phyloP scores from a whole-genome alignment of 2,329 filamentous ascomycete species.

The Microdochium paspali region DNA sequence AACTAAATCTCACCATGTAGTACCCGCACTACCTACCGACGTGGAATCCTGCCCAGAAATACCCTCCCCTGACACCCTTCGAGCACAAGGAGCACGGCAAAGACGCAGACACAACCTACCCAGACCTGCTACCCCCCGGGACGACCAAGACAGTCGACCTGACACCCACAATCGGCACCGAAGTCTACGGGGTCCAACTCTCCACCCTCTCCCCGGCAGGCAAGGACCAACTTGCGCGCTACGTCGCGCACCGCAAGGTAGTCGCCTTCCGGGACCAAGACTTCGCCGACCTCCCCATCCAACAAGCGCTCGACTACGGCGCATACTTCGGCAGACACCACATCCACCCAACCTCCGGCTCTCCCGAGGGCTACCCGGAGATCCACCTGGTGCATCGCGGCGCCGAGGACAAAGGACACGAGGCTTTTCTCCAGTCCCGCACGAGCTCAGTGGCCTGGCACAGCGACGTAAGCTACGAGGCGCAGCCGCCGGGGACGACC shows the following conservation, averaged over 20 bases:
- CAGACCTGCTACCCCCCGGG: conserved; percentile 53
- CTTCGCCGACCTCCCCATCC: conserved; percentile 59
- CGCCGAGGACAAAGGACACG: conserved; percentile 50
- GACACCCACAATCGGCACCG: conserved; percentile 65
- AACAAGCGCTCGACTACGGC: conserved; percentile 58
- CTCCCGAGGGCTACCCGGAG: conserved; percentile 63
- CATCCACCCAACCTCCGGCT: conserved; percentile 71
- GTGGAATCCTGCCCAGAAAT: conserved; percentile 57
- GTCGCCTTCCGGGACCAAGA: conserved; percentile 72
- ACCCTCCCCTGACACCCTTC: conserved; percentile 58
- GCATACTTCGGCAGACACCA: conserved; percentile 74
- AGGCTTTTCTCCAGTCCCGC: conserved; percentile 52
- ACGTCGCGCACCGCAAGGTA: conserved; percentile 69
- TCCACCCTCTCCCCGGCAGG: conserved; percentile 57
- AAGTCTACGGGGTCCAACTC: conserved; percentile 62
- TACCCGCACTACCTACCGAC: conserved; percentile 68
- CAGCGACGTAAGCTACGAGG: conserved; percentile 79
- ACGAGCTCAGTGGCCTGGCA: conserved; percentile 85
- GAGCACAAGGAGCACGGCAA: conserved; percentile 68
- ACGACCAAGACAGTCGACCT: conserved; percentile 44
- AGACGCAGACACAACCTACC: conserved; percentile 60
- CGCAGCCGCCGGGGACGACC: conserved; percentile 81
- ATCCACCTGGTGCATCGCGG: conserved; percentile 71
- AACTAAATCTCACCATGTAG: conserved; percentile 18
- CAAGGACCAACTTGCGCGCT: conserved; percentile 68